Evolutionary conservation across 768 basidiomycete genomes (phyloP), one percentile per base, ranked within the genome.

Genomic region (Tulasnella sp.): DNA sequence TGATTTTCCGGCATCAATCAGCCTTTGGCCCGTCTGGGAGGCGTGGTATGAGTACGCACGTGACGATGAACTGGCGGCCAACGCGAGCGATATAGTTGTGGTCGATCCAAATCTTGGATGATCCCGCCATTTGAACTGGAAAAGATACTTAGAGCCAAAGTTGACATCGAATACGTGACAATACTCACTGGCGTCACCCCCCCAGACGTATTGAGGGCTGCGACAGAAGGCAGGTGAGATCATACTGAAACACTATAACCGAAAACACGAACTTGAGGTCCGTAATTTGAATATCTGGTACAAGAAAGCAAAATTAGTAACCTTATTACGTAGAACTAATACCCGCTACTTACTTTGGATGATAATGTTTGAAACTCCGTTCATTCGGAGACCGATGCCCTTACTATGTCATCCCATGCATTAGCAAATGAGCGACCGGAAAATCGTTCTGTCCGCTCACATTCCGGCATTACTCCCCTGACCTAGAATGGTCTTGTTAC

Each of bases 101-200:
- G 31, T 68, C 62, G 27, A 68, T 68, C 62, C 62, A 68, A 68
- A 68, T 36, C 34, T 68, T 68, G 62, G 62, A 68, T 14, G 62
- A 7, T 16, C 62, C 62, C 18, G 31, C 62, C 24, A 68, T 68
- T 27, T 27, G 31, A 6, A 68, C 62, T 68, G 12, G 18, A 16
- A 36, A 10, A 3, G 10, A 2, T 36, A 8, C 8, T 27, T 36
- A 68, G 34, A 58, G 18, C n/a, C 62, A 36, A 68, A 16, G 6
- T 24, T 21, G n/a, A 1, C 0, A n/a, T 52, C 8, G n/a, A n/a
- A 52, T 3, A n/a, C 1, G 0, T n/a, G 9, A n/a, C 1, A n/a
- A n/a, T 1, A 1, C 52, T 52, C 52, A 52, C 52, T 52, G 52
- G 52, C 52, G 12, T 52, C 52, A 52, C 52, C 52, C 24, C 52